Evolutionary conservation across 2,329 filamentous ascomycete genomes (phyloP), one percentile per base, ranked within the genome.

Genomic region (Talaromyces sp.): DNA sequence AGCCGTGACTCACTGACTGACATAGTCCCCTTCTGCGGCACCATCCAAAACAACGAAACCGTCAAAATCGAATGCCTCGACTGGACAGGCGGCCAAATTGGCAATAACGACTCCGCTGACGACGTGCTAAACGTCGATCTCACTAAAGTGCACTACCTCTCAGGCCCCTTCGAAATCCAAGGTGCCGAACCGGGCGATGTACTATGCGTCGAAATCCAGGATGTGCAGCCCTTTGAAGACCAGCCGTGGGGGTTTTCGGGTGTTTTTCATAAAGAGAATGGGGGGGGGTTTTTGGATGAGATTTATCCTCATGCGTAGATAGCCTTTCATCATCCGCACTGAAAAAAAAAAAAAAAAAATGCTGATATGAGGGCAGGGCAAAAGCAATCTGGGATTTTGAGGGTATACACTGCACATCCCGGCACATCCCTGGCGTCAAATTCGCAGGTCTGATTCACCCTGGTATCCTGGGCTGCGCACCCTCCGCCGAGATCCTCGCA

Each of bases 31-130:
- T 87, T 85, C 64, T 85, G 84, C 60, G 90, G 84, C 37, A 87
- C 85, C 1, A 92, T 97, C 72, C 88, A 90, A 71, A 88, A 93
- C 73, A 89, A 89, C 35, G 93, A 97, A 79, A 91, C 91, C 0
- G 93, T 97, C 69, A 96, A 96, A 79, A 96, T 97, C 69, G 92
- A 97, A 82, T 97, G 93, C 73, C 82, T 95, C 8, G 92, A 96
- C 79, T 96, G 92, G 88, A 82, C 80, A 0, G 80, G 80, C 24
- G 93, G 93, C 1, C 93, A 97, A 72, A 96, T 97, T 72, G 85
- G 86, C 63, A 96, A 97, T 78, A 90, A 94, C 69, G 93, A 97
- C 76, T 90, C 85, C 37, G 93, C 93, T n/a, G 90, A 97, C 72
- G 93, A 97, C 73, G 81, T 97, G 65, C 87, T 88, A 67, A 89